Evolutionary conservation across 2,329 filamentous ascomycete genomes (phyloP).

Genomic region (Podosphaera fusca): DNA sequence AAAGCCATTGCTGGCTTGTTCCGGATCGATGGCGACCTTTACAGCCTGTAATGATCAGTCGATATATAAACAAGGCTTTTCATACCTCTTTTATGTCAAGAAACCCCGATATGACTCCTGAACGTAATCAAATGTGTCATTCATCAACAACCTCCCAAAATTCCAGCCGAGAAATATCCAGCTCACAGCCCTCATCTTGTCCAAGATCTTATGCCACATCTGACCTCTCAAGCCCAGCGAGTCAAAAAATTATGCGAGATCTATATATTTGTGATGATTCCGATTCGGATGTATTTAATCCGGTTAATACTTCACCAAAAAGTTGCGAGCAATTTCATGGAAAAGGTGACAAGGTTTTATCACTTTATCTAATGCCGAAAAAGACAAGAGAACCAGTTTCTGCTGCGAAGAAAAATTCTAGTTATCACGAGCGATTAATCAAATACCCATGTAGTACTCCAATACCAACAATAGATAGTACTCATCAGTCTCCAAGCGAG

Average conservation of each 20-base stretch:
- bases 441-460: too few relatives aligned
- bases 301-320: not conserved
- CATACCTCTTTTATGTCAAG: not conserved
- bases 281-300: not conserved
- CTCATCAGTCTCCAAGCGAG: too few relatives aligned
- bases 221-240: not conserved
- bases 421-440: too few relatives aligned
- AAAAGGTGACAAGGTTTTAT: not conserved
- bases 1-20: conserved; percentile 16
- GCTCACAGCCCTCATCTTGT: not conserved
- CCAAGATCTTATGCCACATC: not conserved
- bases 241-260: not conserved
- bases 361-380: not conserved
- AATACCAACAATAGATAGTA: too few relatives aligned
- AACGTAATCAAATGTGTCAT: not conserved
- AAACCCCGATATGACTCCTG: not conserved
- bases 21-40: conserved; percentile 7
- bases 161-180: not conserved
- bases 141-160: not conserved
- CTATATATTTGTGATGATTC: not conserved
- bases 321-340: not conserved
- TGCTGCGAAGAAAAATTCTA: too few relatives aligned
- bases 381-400: not conserved
- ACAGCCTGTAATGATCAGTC: not conserved
- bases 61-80: not conserved